Base-by-base conservation (phyloP, 768 basidiomycete genomes). In the Russula olivacea region DNA sequence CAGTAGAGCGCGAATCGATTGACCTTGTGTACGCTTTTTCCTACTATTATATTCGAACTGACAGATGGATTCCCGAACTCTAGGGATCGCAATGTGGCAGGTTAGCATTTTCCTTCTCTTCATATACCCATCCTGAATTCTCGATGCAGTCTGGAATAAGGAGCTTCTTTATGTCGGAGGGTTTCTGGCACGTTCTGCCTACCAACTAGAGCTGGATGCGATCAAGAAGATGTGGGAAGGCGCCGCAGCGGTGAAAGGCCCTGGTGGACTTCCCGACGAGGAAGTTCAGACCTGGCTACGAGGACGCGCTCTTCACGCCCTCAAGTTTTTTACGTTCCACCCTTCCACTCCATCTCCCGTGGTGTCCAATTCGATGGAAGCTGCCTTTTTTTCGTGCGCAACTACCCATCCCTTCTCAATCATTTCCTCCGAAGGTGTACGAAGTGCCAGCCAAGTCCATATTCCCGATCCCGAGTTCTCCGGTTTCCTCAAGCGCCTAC, bases 1-100 rank as follows among this genome's bases (percentile, higher is more conserved):
- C 95, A 0, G 95, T 98, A 7, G 96, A 98, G 73, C 83, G 96
- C 65, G 96, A 98, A 75, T 89, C 89, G 0, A 88, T 95, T 66
- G 93, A 92, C 74, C 77, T 95, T 30, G 87, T 93, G 87, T 91
- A 70, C 74, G 85, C 40, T 25, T 56, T 52, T 51, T 32, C 28
- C 17, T 15, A 51, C 41, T 45, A 56, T 11, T 61, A 25, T 66
- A 4, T 59, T 57, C 2, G 32, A 25, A 30, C 47, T 60, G 38
- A 64, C 43, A 4, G 45, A 50, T 60, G 48, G 23, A 10, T 60
- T n/a, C 32, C 14, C 21, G 51, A 28, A 55, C 15, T 54, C 1
- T 54, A 92, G 89, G 69, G 93, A 96, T 72, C 84, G 86, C 52
- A 87, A 90, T 71, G 91, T 91, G 30, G 85, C 87, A 23, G 75